A percentile compares a stretch with the other conserved stretches of the same genome.
phyloP scores from a whole-genome alignment of 2,329 filamentous ascomycete species.

The Pyrenochaeta sp. region DNA sequence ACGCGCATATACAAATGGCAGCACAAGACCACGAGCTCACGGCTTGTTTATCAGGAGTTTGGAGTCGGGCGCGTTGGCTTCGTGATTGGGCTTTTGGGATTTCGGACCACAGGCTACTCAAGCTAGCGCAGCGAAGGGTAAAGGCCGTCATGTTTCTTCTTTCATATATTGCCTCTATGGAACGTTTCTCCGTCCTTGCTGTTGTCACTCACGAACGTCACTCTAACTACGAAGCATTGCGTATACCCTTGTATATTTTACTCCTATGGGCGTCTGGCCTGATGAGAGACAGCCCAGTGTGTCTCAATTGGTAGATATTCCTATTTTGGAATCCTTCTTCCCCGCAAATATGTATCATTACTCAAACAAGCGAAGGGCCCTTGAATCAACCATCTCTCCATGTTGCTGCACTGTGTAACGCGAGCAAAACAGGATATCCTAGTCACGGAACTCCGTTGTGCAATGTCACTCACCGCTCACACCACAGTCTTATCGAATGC shows the following conservation, averaged over 20 bases:
- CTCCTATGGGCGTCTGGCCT: not conserved
- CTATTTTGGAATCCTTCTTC: not conserved
- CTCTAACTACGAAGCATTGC: not conserved
- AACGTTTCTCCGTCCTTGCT: not conserved
- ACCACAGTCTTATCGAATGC: not conserved
- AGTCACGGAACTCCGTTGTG: constrained; percentile 1
- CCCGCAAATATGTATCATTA: not conserved
- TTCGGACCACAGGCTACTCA: constrained; percentile 18
- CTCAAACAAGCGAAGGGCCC: not conserved
- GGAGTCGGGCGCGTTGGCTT: constrained; percentile 7
- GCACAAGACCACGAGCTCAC: not conserved
- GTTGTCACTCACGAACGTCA: constrained; percentile 13
- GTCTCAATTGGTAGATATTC: not conserved
- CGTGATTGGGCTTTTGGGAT: constrained; percentile 6
- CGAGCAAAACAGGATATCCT: constrained; percentile 3
- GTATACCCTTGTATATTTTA: constrained; percentile 16
- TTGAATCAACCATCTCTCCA: not conserved
- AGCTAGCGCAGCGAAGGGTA: constrained; percentile 34
- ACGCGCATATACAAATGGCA: not conserved
- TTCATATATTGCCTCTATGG: constrained; percentile 6
- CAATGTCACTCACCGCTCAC: constrained; percentile 22
- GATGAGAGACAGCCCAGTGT: not conserved
- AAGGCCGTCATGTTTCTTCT: constrained; percentile 6
- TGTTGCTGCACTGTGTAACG: not conserved
- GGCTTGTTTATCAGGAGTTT: constrained; percentile 9